phyloP scores from a whole-genome alignment of 352 stramenopile species.

The Thraustochytrium sp. region DNA sequence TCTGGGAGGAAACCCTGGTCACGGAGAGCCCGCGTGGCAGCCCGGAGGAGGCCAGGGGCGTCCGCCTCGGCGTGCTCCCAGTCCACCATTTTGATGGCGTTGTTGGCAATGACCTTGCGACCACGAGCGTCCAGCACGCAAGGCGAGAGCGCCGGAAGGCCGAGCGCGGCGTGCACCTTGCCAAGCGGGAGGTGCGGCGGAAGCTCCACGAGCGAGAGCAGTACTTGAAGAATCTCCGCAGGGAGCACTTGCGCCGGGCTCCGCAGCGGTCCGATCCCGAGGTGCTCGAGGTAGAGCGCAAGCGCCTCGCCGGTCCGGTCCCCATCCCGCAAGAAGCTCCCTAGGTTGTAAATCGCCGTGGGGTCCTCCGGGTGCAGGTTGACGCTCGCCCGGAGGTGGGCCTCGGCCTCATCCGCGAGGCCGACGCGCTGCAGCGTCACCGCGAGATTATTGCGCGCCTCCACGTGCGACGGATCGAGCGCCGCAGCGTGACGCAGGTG shows the following conservation, averaged over 20 bases:
- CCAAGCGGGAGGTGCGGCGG: neutral
- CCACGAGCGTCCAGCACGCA: neutral
- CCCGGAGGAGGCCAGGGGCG: neutral
- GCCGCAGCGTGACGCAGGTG: conserved; percentile 7
- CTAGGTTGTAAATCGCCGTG: conserved; percentile 33
- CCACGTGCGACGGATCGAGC: neutral
- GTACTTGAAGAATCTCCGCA: neutral
- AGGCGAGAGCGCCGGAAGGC: neutral
- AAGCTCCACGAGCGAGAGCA: neutral
- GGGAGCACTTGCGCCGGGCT: neutral
- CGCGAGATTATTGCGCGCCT: conserved; percentile 50
- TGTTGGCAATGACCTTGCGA: neutral
- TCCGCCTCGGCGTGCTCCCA: neutral
- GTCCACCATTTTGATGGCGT: neutral
- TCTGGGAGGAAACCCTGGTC: too few relatives aligned
- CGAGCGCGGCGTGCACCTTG: neutral
- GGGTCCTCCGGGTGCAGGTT: neutral
- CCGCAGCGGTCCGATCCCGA: neutral
- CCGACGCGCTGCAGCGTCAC: conserved; percentile 47
- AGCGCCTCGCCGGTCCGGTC: neutral
- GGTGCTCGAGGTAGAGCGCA: neutral
- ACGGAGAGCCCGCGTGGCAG: neutral
- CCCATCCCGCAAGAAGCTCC: conserved; percentile 16
- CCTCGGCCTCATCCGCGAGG: conserved; percentile 14
- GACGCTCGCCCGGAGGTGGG: neutral